A percentile compares a stretch with the other conserved stretches of the same genome.
Conservation (phyloP, 129 eudicot species). For the Flaveria trinervia region DNA sequence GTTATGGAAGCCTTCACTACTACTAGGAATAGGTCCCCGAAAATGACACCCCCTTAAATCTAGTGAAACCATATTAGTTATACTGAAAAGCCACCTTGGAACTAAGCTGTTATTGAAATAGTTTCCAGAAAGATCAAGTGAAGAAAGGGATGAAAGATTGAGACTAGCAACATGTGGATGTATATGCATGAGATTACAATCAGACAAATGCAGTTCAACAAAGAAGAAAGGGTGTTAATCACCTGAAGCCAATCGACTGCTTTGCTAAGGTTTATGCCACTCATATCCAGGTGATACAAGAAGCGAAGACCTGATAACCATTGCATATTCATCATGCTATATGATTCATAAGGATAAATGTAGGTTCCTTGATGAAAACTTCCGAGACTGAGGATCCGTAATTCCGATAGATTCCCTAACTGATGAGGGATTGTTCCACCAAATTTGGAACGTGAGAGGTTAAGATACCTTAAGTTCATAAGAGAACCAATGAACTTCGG, state of each 20-base stretch:
- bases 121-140: neutral
- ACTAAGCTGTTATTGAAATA: neutral
- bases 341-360: neutral
- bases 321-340: neutral
- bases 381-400: neutral
- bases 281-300: slow-evolving; percentile 11
- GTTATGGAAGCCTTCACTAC: neutral
- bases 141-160: neutral
- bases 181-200: neutral
- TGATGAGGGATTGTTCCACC: slow-evolving; percentile 1
- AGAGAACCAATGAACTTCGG: slow-evolving; percentile 14
- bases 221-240: neutral
- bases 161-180: slow-evolving; percentile 6
- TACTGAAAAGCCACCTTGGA: neutral
- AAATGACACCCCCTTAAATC: neutral
- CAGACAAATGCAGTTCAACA: neutral
- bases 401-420: slow-evolving; percentile 5
- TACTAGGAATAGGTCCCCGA: neutral
- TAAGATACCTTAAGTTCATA: slow-evolving; percentile 14
- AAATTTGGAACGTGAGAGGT: neutral
- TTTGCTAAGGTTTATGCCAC: slow-evolving; percentile 3
- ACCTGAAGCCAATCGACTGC: neutral
- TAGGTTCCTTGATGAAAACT: neutral
- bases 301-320: slow-evolving; percentile 10
- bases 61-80: neutral